Evolutionary conservation across 2,329 filamentous ascomycete genomes (phyloP).

Genomic region (Colletotrichum limetticola): DNA sequence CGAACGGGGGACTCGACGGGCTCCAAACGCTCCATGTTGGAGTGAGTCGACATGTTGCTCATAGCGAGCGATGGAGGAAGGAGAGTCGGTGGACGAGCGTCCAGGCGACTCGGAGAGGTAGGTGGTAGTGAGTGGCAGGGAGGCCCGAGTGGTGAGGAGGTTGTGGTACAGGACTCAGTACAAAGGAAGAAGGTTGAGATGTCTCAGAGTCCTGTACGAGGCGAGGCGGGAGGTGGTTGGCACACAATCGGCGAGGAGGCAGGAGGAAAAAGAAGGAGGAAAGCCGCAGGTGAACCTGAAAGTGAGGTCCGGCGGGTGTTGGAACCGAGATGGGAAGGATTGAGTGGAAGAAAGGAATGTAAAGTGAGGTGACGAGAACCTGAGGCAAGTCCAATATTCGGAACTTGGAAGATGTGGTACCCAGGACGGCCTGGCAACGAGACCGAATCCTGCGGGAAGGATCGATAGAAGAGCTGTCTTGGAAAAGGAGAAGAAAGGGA

Average conservation of each 20-base stretch:
- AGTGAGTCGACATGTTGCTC: slow-evolving; percentile 33
- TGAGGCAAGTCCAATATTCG: background rate
- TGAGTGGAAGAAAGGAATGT: background rate
- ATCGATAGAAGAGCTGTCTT: background rate
- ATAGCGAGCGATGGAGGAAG: slow-evolving; percentile 20
- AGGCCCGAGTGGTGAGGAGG: slow-evolving; percentile 9
- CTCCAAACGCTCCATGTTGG: slow-evolving; percentile 35
- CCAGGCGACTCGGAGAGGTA: slow-evolving; percentile 16
- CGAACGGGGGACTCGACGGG: slow-evolving; percentile 17
- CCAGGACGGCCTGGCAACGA: background rate
- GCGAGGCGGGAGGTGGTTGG: slow-evolving; percentile 6
- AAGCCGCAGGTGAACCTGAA: background rate
- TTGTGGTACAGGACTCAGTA: slow-evolving; percentile 23
- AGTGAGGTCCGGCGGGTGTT: background rate
- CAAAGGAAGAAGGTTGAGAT: slow-evolving; percentile 34
- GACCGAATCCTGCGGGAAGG: background rate
- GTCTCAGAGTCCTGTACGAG: slow-evolving; percentile 30
- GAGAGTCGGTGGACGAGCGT: slow-evolving; percentile 21
- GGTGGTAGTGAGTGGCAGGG: background rate
- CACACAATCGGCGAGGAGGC: background rate
- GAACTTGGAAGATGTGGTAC: background rate
- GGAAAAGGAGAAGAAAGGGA: slow-evolving; percentile 1
- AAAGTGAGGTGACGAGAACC: background rate
- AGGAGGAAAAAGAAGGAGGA: background rate
- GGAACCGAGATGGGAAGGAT: background rate